Percentiles rank a stretch among this genome's conserved stretches.
Evolutionary conservation across 352 stramenopile species (phyloP).

Genomic region (Pythium folliculosum): DNA sequence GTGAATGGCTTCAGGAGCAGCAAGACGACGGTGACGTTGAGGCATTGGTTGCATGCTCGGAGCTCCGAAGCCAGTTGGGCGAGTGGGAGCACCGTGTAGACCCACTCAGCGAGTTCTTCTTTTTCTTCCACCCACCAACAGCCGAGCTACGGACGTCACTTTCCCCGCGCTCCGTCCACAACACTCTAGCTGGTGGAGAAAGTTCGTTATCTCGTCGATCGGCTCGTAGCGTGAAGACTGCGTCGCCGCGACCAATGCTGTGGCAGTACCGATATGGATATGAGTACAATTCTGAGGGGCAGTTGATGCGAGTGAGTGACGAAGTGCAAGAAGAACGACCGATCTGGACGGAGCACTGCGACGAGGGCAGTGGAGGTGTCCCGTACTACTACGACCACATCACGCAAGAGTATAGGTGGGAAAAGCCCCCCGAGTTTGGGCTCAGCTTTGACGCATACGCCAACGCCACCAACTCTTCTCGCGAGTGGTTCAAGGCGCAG

Average conservation of each 20-base stretch:
- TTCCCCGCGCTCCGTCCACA: conserved; percentile 56
- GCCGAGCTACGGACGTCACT: conserved; percentile 53
- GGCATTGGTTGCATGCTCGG: conserved; percentile 35
- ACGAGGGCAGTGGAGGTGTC: conserved; percentile 45
- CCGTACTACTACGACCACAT: conserved; percentile 75
- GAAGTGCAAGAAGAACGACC: conserved; percentile 31
- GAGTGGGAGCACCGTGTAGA: conserved; percentile 74
- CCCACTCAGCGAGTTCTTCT: conserved; percentile 55
- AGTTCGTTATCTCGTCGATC: conserved; percentile 15
- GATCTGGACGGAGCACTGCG: conserved; percentile 68
- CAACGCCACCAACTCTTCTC: conserved; percentile 43
- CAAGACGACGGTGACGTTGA: conserved; percentile 38
- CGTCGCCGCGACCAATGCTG: conserved; percentile 42
- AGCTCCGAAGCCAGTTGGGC: conserved; percentile 38
- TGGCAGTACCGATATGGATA: conserved; percentile 84
- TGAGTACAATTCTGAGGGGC: conserved; percentile 44
- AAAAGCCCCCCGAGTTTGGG: conserved; percentile 65
- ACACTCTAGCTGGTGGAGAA: conserved; percentile 2
- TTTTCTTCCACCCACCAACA: conserved; percentile 66
- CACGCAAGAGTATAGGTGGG: conserved; percentile 79
- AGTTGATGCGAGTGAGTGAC: conserved; percentile 36
- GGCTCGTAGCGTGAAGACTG: conserved; percentile 32
- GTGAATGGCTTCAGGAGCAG: conserved; percentile 55
- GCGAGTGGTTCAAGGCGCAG: conserved; percentile 65
- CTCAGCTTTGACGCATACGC: conserved; percentile 51